Evolutionary conservation across 176 grass and related monocot genomes (phyloP).

Genomic region (Aegilops sharonensis): DNA sequence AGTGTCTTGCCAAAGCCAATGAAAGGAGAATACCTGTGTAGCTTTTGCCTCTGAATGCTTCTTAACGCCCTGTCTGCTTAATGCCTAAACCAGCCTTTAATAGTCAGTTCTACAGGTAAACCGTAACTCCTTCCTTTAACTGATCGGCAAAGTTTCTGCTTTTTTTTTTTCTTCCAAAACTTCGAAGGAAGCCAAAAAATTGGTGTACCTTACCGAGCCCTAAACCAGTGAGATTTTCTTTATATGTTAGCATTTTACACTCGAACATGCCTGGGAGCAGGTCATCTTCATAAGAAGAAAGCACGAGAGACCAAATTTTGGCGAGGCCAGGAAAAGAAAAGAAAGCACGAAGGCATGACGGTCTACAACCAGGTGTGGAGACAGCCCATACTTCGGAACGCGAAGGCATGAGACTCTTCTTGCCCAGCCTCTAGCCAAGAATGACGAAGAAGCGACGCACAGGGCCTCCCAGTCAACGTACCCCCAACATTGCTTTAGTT

Average conservation of each 20-base stretch:
- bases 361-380: not conserved
- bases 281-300: not conserved
- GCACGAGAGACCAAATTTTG: not conserved
- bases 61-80: not conserved
- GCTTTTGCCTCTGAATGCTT: not conserved
- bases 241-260: not conserved
- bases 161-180: not conserved
- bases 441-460: not conserved
- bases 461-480: not conserved
- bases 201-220: not conserved
- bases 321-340: not conserved
- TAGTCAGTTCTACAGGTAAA: not conserved
- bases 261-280: not conserved
- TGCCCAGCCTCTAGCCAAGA: not conserved
- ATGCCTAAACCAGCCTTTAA: not conserved
- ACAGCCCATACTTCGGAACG: not conserved
- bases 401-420: not conserved
- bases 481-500: conserved; percentile 22
- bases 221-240: not conserved
- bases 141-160: not conserved
- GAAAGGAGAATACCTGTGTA: not conserved
- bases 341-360: not conserved
- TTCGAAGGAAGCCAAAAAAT: not conserved
- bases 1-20: not conserved
- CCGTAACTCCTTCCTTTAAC: not conserved